A percentile compares a stretch with the other conserved stretches of the same genome.
Conservation (phyloP, 768 basidiomycete genomes). For the Gautieria morchelliformis region DNA sequence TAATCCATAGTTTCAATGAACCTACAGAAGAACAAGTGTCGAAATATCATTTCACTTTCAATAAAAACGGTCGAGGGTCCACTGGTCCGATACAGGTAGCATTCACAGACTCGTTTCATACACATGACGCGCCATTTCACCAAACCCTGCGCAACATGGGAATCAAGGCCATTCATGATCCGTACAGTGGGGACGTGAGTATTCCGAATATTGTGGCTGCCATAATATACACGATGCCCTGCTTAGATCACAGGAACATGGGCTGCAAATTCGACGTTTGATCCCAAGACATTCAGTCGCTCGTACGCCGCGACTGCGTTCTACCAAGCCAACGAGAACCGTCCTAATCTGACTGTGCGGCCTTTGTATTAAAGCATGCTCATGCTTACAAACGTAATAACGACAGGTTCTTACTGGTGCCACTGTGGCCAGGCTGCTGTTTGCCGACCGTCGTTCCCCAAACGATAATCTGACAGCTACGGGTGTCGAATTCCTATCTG, state of each 20-base stretch:
- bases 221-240: neutral
- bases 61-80: conserved; percentile 16
- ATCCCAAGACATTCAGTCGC: conserved; percentile 17
- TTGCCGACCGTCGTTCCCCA: neutral
- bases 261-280: conserved; percentile 16
- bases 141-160: conserved; percentile 10
- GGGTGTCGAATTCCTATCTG: conserved; percentile 36
- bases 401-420: conserved; percentile 17
- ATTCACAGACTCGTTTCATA: neutral
- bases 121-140: conserved; percentile 1
- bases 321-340: conserved; percentile 18
- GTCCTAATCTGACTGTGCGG: conserved; percentile 17
- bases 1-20: conserved; percentile 18
- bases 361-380: neutral
- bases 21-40: conserved; percentile 19
- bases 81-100: conserved; percentile 23
- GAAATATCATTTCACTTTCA: conserved; percentile 21
- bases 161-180: neutral
- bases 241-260: conserved; percentile 18
- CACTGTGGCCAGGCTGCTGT: conserved; percentile 18
- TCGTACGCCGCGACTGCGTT: conserved; percentile 24
- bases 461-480: conserved; percentile 27
- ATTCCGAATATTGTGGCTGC: neutral
- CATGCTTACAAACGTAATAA: neutral
- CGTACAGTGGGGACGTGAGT: conserved; percentile 11